Evolutionary conservation across 257 asterid species (phyloP).

Genomic region (Apocynum venetum): DNA sequence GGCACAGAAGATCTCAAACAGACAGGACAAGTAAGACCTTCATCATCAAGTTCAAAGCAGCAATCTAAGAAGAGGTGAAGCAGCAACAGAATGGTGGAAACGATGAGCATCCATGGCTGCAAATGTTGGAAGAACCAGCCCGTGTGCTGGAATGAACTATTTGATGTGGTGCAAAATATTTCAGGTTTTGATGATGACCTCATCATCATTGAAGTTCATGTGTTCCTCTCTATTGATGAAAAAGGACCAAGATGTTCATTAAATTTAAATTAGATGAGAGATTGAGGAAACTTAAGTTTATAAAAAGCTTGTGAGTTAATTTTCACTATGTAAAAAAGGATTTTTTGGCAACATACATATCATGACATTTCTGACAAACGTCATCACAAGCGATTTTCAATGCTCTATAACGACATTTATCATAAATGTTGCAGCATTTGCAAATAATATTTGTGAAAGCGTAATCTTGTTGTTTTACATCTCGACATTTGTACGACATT

Average conservation of each 20-base stretch:
- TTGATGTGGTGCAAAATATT: constrained; percentile 4
- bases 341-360: no score
- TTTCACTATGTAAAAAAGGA: no score
- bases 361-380: no score
- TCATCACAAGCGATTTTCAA: no score
- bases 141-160: constrained; percentile 4
- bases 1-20: not conserved
- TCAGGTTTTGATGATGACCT: constrained; percentile 14
- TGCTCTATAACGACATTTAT: no score
- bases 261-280: constrained; percentile 4
- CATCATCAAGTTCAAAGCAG: constrained; percentile 1
- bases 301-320: not conserved
- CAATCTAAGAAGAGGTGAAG: constrained; percentile 5
- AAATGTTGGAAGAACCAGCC: not conserved
- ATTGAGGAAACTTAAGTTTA: not conserved
- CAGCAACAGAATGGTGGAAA: not conserved
- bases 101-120: constrained; percentile 2
- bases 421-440: no score
- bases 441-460: no score
- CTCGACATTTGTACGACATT: no score
- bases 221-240: constrained; percentile 7
- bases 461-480: no score
- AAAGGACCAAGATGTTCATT: constrained; percentile 7
- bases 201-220: constrained; percentile 1
- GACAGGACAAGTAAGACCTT: not conserved